Evolutionary conservation across 805 yeast species (phyloP).

Genomic region (Huiozyma sinensis): DNA sequence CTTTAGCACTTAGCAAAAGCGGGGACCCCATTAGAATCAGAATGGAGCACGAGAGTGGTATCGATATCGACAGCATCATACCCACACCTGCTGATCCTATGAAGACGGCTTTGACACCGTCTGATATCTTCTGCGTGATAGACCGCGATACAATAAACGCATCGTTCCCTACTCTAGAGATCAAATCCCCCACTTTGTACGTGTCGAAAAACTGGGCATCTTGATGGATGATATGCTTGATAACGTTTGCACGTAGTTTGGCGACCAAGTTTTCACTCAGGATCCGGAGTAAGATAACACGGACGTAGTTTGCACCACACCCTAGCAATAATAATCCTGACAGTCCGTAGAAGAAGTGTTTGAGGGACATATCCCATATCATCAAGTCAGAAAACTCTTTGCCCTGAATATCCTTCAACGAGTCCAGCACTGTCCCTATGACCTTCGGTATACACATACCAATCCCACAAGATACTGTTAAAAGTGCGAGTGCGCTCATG

Average conservation of each 20-base stretch:
- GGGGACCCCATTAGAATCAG: slow-evolving; percentile 78
- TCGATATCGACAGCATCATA: slow-evolving; percentile 83
- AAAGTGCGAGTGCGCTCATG: slow-evolving; percentile 33
- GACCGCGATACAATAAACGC: slow-evolving; percentile 83
- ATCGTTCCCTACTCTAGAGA: slow-evolving; percentile 81
- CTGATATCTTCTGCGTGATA: slow-evolving; percentile 82
- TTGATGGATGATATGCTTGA: slow-evolving; percentile 69
- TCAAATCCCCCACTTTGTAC: slow-evolving; percentile 90
- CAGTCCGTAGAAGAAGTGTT: slow-evolving; percentile 52
- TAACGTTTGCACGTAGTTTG: slow-evolving; percentile 64
- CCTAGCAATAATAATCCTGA: slow-evolving; percentile 54
- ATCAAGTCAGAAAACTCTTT: background rate
- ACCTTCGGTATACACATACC: slow-evolving; percentile 46
- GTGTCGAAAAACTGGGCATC: slow-evolving; percentile 89
- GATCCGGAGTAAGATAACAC: slow-evolving; percentile 40
- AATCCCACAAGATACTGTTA: slow-evolving; percentile 38
- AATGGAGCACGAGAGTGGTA: slow-evolving; percentile 60
- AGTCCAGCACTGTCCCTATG: slow-evolving; percentile 45
- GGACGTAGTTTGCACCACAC: slow-evolving; percentile 60
- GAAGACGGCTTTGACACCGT: slow-evolving; percentile 75
- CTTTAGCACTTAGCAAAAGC: slow-evolving; percentile 60
- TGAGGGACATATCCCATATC: slow-evolving; percentile 8
- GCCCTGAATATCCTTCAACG: slow-evolving; percentile 21
- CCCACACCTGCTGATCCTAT: slow-evolving; percentile 78
- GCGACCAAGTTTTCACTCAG: slow-evolving; percentile 86